Conservation (phyloP, 371 early-diverging fungal genomes). For the Smittium culicis region DNA sequence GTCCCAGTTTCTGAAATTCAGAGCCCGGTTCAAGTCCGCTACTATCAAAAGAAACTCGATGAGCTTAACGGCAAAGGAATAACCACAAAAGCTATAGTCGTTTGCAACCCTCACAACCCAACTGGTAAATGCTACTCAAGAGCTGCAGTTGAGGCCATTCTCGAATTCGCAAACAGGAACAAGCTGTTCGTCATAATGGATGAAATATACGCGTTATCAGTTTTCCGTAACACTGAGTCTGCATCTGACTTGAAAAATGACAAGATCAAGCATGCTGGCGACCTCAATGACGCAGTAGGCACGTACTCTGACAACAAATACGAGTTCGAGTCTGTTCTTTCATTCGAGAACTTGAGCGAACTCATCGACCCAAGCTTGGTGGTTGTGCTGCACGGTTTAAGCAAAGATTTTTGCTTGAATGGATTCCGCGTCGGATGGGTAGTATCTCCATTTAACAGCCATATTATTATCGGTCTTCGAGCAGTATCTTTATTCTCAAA, state of each 20-base stretch:
- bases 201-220: constrained; percentile 68
- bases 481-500: constrained; percentile 40
- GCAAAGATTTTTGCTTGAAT: constrained; percentile 61
- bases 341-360: constrained; percentile 36
- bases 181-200: constrained; percentile 55
- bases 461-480: constrained; percentile 27
- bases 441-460: constrained; percentile 45
- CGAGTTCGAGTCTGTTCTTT: constrained; percentile 44
- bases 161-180: constrained; percentile 44
- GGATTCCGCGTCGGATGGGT: constrained; percentile 51
- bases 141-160: constrained; percentile 36
- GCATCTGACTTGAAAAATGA: background rate
- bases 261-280: too few relatives aligned
- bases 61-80: constrained; percentile 27
- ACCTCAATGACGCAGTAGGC: too few relatives aligned
- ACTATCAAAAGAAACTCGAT: constrained; percentile 34
- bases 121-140: constrained; percentile 36
- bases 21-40: constrained; percentile 28
- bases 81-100: constrained; percentile 36
- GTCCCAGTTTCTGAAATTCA: constrained; percentile 24
- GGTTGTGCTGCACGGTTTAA: constrained; percentile 61
- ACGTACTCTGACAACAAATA: background rate
- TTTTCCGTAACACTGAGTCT: constrained; percentile 21
- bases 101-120: constrained; percentile 61
- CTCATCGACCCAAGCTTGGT: constrained; percentile 46